These are phyloP conservation scores for Chaetomium sp. DNA, from an alignment of 2,329 filamentous ascomycete genomes.

Conservation along the genomic window DNA sequence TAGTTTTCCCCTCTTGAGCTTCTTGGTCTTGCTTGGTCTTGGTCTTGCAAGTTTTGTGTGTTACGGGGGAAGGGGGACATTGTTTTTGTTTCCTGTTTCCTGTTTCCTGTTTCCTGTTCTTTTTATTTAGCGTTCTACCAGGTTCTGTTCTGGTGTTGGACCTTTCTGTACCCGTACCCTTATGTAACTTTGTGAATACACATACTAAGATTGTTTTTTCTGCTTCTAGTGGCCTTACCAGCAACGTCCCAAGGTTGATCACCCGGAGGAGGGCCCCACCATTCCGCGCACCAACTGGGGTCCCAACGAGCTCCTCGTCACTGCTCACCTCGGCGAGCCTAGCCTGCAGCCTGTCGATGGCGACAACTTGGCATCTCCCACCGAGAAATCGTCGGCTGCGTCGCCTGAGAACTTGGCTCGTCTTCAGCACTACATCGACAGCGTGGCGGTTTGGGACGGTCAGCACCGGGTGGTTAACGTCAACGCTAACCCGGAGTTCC, in stretches of 20 bases:
- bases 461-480: neutral
- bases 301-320: conserved; percentile 62
- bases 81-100: too few species aligned
- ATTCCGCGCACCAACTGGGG: conserved; percentile 72
- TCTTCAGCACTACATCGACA: conserved; percentile 22
- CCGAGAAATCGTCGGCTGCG: conserved; percentile 13
- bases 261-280: conserved; percentile 54
- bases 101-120: too few species aligned
- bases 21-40: conserved; percentile 1
- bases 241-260: conserved; percentile 65
- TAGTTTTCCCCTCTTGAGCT: conserved; percentile 8
- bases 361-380: neutral
- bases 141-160: too few species aligned
- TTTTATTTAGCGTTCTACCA: too few species aligned
- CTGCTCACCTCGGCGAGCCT: conserved; percentile 26
- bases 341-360: conserved; percentile 23
- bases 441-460: conserved; percentile 10
- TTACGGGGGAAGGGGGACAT: too few species aligned
- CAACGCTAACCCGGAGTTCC: conserved; percentile 8
- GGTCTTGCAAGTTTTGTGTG: too few species aligned
- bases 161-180: conserved; percentile 17
- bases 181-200: conserved; percentile 24
- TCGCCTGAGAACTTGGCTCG: conserved; percentile 16
- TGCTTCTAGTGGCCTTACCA: conserved; percentile 74
- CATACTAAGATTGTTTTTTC: conserved; percentile 39